Conservation (phyloP, 1,284 basidiomycete species). For the Sporisorium reilianum region DNA sequence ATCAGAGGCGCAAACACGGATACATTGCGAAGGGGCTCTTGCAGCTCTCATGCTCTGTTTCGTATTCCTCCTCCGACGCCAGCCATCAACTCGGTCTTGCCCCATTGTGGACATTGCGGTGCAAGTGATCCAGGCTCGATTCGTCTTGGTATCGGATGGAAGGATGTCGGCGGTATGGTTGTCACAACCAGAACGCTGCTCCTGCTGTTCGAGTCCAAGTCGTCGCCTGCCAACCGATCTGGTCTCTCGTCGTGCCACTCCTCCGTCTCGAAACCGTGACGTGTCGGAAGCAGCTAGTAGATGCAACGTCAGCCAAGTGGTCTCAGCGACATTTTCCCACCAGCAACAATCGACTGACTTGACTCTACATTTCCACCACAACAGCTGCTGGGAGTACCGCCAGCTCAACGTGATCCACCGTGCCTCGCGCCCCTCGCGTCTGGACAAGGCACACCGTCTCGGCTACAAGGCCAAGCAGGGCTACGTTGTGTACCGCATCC, state of each 20-base stretch:
- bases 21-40: neutral
- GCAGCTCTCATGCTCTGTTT: neutral
- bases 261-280: neutral
- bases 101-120: neutral
- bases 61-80: too few relatives aligned
- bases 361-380: neutral
- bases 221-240: neutral
- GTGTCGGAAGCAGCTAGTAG: neutral
- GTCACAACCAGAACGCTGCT: neutral
- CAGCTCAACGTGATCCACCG: slow-evolving; percentile 98
- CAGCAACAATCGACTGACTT: neutral
- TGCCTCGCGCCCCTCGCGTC: slow-evolving; percentile 95
- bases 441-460: slow-evolving; percentile 97
- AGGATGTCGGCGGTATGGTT: neutral
- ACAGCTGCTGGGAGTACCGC: slow-evolving; percentile 89
- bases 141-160: neutral
- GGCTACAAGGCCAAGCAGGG: slow-evolving; percentile 99
- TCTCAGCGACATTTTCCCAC: neutral
- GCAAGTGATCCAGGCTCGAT: neutral
- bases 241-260: neutral
- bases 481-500: slow-evolving; percentile 96
- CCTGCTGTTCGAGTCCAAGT: neutral
- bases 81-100: neutral
- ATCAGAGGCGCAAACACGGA: neutral
- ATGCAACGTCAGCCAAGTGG: neutral